Conservation (phyloP, 2,329 filamentous ascomycete species). For the Exophiala calicioides region DNA sequence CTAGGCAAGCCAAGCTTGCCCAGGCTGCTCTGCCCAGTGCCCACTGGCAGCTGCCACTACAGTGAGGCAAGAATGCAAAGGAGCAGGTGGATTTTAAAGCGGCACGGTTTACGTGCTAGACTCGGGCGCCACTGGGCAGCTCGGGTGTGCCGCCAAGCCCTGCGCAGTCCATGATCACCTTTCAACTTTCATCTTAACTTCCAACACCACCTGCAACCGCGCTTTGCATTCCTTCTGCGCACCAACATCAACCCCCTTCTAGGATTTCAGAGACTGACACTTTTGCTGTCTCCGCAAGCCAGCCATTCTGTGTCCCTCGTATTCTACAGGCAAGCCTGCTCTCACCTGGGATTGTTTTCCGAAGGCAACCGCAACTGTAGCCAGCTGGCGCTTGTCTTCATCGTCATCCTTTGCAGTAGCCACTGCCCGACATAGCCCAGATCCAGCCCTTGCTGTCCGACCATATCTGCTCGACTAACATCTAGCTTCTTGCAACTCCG, state of each 20-base stretch:
- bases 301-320: neutral
- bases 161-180: no score
- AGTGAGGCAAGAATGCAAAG: no score
- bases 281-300: neutral
- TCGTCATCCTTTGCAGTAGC: slow-evolving; percentile 7
- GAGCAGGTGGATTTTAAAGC: no score
- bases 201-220: no score
- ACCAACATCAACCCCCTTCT: neutral
- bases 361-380: neutral
- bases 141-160: no score
- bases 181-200: neutral
- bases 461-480: slow-evolving; percentile 6
- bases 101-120: no score
- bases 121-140: no score
- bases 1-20: no score
- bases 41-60: no score
- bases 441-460: slow-evolving; percentile 9
- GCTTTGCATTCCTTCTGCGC: slow-evolving; percentile 1
- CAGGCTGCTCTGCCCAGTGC: no score
- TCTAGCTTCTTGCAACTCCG: slow-evolving; percentile 7
- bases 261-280: neutral
- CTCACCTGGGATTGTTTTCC: slow-evolving; percentile 1
- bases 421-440: slow-evolving; percentile 12
- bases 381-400: neutral
- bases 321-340: slow-evolving; percentile 2